Evolutionary conservation across 1,284 basidiomycete species (phyloP), one percentile per base, ranked within the genome.

Genomic region (Serendipita sp.): DNA sequence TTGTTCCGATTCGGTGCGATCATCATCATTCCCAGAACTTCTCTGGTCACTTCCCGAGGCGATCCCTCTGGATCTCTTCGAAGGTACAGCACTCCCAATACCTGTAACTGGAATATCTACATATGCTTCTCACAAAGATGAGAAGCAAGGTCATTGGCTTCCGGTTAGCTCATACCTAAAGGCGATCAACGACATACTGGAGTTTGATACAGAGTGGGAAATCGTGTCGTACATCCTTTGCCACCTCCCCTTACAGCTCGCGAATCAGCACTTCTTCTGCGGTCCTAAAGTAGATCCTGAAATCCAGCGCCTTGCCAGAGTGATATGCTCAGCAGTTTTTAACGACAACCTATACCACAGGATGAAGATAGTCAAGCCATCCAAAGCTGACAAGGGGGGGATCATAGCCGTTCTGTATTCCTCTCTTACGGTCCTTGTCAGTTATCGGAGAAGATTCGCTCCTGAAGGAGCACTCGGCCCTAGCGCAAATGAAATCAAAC

Each of bases 181-280:
- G 2, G 79, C 80, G 15, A 70, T 96, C 50, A 77, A 87, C 64
- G 77, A 78, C 1, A 80, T 98, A 63, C 74, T 99, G 50, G 80
- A 86, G 64, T 78, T 76, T 43, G 92, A 93, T 70, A 81, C 77
- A 58, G 91, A 89, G 66, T 99, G 96, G 95, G 96, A 99, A 68
- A 78, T 99, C 42, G 78, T 98, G 13, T 93, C 93, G 1, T 99
- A 96, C 70, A 79, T 95, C 3, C 78, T 99, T 1, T 91, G 89
- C 70, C 91, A 95, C 73, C 79, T 99, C 1, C 94, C 96, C 0
- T 79, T 85, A 17, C 94, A 99, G 72, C 80, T 99, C 2, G 79
- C 88, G 61, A 99, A 99, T 80, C 98, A 97, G 74, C 93, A 98
- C 70, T 81, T 97, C 63, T 94, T 97, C 74, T 97, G 94, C 71